phyloP scores from a whole-genome alignment of 441 rosid species.

The Euphorbia celastroides region DNA sequence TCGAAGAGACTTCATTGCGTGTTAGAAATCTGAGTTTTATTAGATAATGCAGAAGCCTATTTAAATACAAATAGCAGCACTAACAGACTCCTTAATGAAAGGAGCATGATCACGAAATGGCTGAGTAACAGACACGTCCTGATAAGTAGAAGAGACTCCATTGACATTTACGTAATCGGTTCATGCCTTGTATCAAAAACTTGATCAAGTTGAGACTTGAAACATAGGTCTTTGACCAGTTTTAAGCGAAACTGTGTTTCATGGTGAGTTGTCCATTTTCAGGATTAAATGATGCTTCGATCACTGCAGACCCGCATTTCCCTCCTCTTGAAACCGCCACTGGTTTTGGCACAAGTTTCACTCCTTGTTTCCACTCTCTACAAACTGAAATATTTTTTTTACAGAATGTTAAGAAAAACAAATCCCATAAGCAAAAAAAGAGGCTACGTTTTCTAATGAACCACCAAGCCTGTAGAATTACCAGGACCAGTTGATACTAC shows the following conservation, averaged over 20 bases:
- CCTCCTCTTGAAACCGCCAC: slow-evolving; percentile 30
- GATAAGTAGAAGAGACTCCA: no score
- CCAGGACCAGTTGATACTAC: slow-evolving; percentile 78
- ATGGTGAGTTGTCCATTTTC: slow-evolving; percentile 50
- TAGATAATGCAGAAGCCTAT: no score
- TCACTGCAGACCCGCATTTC: slow-evolving; percentile 27
- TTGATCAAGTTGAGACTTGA: no score
- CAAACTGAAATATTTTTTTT: slow-evolving; percentile 34
- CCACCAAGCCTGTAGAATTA: slow-evolving; percentile 16
- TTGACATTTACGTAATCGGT: no score
- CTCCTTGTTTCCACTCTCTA: slow-evolving; percentile 91
- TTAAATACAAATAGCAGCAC: no score
- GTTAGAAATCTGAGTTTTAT: no score
- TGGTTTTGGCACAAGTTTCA: slow-evolving; percentile 70
- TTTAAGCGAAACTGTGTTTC: slow-evolving; percentile 33
- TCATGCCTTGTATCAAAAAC: no score
- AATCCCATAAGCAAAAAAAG: neutral
- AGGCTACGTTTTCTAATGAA: neutral
- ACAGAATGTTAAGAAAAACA: neutral
- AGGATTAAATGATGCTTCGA: slow-evolving; percentile 71
- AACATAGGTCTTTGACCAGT: no score
- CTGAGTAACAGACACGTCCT: no score
- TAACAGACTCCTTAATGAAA: no score
- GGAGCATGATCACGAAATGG: no score
- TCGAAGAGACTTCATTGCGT: no score